Evolutionary conservation across 164 flowering plant genomes (phyloP).

Genomic region (Taxillus chinensis): DNA sequence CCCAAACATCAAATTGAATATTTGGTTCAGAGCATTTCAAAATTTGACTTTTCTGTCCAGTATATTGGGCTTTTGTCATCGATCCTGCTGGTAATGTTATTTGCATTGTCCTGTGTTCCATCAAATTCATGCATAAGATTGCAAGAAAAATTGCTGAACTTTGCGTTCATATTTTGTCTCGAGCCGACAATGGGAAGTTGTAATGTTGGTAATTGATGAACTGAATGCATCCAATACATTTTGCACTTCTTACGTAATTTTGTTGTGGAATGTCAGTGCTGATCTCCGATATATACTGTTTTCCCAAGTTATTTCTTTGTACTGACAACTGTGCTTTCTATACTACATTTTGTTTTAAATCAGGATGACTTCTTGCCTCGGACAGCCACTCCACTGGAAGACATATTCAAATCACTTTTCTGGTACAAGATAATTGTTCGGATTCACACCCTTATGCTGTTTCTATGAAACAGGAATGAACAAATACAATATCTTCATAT

Average conservation of each 20-base stretch:
- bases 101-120: not conserved
- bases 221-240: too few species aligned
- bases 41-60: too few species aligned
- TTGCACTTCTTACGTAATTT: too few species aligned
- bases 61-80: too few species aligned
- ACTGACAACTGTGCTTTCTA: not conserved
- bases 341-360: not conserved
- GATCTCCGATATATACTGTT: not conserved
- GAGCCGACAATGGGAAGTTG: too few species aligned
- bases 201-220: too few species aligned
- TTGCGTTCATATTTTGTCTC: not conserved
- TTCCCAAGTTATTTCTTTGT: not conserved
- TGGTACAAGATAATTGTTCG: not conserved
- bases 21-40: too few species aligned
- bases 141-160: not conserved
- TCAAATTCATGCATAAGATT: not conserved
- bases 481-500: not conserved
- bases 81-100: too few species aligned
- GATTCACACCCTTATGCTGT: too few species aligned
- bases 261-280: too few species aligned
- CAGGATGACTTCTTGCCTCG: constrained; percentile 7
- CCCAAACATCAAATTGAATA: too few species aligned
- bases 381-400: constrained; percentile 3
- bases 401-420: constrained; percentile 5
- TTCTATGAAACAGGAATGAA: not conserved